These are phyloP conservation scores for Suillus lakei DNA, from an alignment of 768 basidiomycete genomes.

Conservation along the genomic window DNA sequence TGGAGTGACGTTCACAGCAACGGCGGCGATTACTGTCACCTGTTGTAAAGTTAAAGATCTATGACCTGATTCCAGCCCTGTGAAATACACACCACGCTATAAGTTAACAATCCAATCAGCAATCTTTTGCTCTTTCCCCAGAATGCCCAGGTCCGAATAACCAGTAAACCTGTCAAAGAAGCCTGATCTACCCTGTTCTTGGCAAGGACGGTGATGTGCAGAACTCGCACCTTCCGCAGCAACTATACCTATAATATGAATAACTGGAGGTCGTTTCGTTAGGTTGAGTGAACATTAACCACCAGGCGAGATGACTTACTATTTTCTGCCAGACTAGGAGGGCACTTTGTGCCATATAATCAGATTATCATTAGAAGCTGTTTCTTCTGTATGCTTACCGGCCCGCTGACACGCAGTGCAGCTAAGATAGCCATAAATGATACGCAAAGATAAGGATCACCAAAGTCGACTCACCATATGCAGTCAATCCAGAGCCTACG, in stretches of 20 bases:
- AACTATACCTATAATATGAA: constrained; percentile 13
- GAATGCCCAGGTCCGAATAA: constrained; percentile 25
- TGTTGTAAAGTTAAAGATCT: neutral
- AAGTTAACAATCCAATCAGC: constrained; percentile 18
- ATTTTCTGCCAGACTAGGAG: constrained; percentile 6
- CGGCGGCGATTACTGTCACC: constrained; percentile 15
- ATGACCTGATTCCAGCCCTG: neutral
- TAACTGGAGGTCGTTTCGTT: constrained; percentile 1
- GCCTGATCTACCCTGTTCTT: neutral
- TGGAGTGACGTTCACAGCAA: constrained; percentile 11
- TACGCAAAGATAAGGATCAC: constrained; percentile 3
- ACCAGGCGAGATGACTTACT: constrained; percentile 9
- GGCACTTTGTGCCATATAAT: constrained; percentile 3
- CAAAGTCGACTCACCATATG: constrained; percentile 16
- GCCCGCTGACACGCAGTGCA: constrained; percentile 11
- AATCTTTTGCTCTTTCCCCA: constrained; percentile 21
- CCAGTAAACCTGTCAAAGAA: constrained; percentile 17
- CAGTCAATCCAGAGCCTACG: constrained; percentile 14
- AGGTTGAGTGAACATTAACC: neutral
- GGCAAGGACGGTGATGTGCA: neutral
- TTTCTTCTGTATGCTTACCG: neutral
- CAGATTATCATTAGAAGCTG: constrained; percentile 2
- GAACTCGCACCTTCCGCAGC: constrained; percentile 12
- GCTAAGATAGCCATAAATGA: neutral
- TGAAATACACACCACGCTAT: constrained; percentile 10